A percentile compares a stretch with the other conserved stretches of the same genome.
These are phyloP conservation scores for Venustampulla echinocandica DNA, from an alignment of 495 filamentous ascomycete genomes.

Conservation along the genomic window DNA sequence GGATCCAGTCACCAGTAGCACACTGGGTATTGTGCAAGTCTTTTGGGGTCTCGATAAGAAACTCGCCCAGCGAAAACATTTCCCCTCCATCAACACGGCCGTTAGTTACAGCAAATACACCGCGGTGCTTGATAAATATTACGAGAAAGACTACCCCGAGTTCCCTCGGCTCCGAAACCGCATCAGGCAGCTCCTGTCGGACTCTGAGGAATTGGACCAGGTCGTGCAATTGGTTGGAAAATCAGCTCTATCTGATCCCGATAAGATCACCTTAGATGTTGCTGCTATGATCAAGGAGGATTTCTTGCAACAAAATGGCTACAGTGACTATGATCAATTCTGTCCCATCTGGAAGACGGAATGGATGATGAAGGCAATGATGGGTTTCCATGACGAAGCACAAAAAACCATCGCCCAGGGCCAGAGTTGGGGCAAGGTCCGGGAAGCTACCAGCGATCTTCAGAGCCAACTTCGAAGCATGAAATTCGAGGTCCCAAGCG, in stretches of 20 bases:
- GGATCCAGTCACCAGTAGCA: slow-evolving; percentile 91
- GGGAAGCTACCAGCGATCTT: slow-evolving; percentile 81
- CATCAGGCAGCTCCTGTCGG: slow-evolving; percentile 84
- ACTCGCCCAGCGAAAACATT: slow-evolving; percentile 97
- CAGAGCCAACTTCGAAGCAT: slow-evolving; percentile 75
- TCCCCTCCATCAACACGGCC: slow-evolving; percentile 95
- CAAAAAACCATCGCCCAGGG: slow-evolving; percentile 92
- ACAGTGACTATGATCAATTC: slow-evolving; percentile 98
- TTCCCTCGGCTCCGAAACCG: slow-evolving; percentile 89
- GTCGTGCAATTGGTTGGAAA: slow-evolving; percentile 98
- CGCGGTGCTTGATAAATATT: slow-evolving; percentile 76
- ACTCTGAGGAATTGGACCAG: slow-evolving; percentile 95
- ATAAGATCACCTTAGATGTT: slow-evolving; percentile 98
- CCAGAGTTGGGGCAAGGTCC: slow-evolving; percentile 81
- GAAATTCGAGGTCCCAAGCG: slow-evolving; percentile 88
- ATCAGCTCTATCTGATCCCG: slow-evolving; percentile 86
- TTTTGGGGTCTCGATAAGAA: slow-evolving; percentile 99
- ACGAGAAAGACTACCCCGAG: slow-evolving; percentile 84
- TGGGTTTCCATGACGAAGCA: slow-evolving; percentile 93
- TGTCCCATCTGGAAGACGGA: slow-evolving; percentile 99
- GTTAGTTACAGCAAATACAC: slow-evolving; percentile 97
- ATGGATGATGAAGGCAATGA: slow-evolving; percentile 99
- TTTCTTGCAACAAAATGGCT: slow-evolving; percentile 98
- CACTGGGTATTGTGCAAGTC: slow-evolving; percentile 95
- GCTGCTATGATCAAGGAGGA: slow-evolving; percentile 92